Percentiles rank a stretch among this genome's conserved stretches.
These are phyloP conservation scores for Acanthamoeba lenticulata DNA, from an alignment of 208 protist genomes.

Conservation along the genomic window DNA sequence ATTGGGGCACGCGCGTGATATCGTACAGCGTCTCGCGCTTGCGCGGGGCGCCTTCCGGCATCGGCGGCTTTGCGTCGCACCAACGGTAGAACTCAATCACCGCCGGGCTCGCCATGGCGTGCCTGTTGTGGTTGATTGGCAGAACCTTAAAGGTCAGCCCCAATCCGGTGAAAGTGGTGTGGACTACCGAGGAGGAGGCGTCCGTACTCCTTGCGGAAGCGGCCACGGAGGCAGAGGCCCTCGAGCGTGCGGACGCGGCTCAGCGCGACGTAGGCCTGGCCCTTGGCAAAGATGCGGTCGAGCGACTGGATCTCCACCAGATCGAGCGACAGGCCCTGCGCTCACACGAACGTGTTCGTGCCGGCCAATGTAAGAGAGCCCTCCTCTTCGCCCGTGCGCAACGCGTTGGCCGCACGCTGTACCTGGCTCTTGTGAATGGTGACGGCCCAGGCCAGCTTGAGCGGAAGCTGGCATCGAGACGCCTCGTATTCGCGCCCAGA, in stretches of 20 bases:
- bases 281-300: neutral
- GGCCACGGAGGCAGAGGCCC: neutral
- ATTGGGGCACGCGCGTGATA: too few species aligned
- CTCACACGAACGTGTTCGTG: constrained; percentile 95
- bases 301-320: neutral
- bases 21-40: too few species aligned
- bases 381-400: too few species aligned
- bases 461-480: constrained; percentile 86
- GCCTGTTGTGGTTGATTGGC: neutral
- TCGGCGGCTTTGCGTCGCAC: neutral
- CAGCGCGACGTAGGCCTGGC: constrained; percentile 36
- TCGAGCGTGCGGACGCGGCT: constrained; percentile 12
- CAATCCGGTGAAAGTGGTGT: neutral
- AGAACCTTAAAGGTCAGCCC: neutral
- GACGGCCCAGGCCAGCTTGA: constrained; percentile 94
- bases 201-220: neutral
- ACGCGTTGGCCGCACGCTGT: too few species aligned
- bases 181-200: neutral
- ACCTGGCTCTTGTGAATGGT: constrained; percentile 97
- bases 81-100: neutral
- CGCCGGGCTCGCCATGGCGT: neutral
- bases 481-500: neutral
- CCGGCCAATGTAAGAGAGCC: constrained; percentile 94
- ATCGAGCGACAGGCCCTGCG: constrained; percentile 85
- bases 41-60: too few species aligned